Conservation (phyloP, 2,329 filamentous ascomycete genomes). For the Nigrospora sphaerica region DNA sequence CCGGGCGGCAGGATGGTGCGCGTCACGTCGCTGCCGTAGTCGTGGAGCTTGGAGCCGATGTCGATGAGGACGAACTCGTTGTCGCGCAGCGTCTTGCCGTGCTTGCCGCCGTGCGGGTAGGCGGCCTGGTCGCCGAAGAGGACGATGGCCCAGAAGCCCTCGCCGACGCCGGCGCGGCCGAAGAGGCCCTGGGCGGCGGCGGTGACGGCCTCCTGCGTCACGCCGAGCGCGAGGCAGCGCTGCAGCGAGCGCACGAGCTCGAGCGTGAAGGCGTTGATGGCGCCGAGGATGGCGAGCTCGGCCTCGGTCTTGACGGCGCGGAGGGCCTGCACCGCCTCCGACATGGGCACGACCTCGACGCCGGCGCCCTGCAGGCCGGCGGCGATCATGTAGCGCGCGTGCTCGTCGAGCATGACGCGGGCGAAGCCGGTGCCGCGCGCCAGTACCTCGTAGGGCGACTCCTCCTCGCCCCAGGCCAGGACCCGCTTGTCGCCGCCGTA, state of each 20-base stretch:
- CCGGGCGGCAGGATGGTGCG: conserved; percentile 17
- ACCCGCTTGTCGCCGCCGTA: conserved; percentile 14
- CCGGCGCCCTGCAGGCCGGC: conserved; percentile 16
- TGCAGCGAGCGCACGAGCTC: conserved; percentile 18
- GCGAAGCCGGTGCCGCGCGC: conserved; percentile 9
- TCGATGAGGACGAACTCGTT: conserved; percentile 21
- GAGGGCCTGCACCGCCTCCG: conserved; percentile 13
- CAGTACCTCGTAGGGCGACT: conserved; percentile 17
- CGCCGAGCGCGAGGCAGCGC: conserved; percentile 14
- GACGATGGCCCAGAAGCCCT: conserved; percentile 19
- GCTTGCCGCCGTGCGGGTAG: conserved; percentile 19
- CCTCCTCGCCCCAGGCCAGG: conserved; percentile 18
- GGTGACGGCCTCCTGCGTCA: conserved; percentile 17
- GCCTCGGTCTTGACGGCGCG: conserved; percentile 18
- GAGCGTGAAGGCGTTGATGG: conserved; percentile 19
- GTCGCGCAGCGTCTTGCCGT: conserved; percentile 14
- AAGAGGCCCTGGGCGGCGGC: conserved; percentile 12
- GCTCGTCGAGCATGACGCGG: conserved; percentile 21
- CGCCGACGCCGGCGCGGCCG: conserved; percentile 15
- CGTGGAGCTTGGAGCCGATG: conserved; percentile 19
- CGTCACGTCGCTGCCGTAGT: conserved; percentile 21
- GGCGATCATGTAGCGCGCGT: conserved; percentile 20
- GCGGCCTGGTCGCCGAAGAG: conserved; percentile 20
- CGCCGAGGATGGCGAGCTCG: conserved; percentile 17
- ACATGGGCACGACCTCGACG: conserved; percentile 20